Percentiles rank a stretch among this genome's conserved stretches.
These are phyloP conservation scores for Kandelia obovata DNA, from an alignment of 345 rosid genomes.

Conservation along the genomic window DNA sequence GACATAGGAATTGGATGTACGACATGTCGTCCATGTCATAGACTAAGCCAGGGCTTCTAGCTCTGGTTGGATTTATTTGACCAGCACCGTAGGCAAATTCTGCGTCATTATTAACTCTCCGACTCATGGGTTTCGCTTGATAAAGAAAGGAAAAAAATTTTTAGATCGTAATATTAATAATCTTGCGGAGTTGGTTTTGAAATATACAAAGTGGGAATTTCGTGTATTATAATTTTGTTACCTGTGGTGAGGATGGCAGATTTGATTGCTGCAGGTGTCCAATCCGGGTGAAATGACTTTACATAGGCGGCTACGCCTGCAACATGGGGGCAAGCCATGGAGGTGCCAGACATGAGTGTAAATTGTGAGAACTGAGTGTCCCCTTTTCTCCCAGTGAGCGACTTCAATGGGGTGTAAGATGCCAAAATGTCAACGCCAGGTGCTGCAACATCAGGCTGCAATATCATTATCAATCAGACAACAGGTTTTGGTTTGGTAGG, in stretches of 20 bases:
- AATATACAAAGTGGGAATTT: background rate
- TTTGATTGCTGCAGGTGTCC: conserved; percentile 80
- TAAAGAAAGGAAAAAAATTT: background rate
- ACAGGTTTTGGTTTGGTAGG: background rate
- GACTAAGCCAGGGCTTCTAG: conserved; percentile 65
- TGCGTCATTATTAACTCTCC: conserved; percentile 45
- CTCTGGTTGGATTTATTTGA: conserved; percentile 62
- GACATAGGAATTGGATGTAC: conserved; percentile 79
- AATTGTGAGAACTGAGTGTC: conserved; percentile 74
- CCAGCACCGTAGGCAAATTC: conserved; percentile 87
- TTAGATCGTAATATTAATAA: background rate
- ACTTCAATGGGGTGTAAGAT: conserved; percentile 65
- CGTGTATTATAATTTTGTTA: conserved; percentile 14
- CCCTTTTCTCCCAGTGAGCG: conserved; percentile 76
- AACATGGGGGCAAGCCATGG: conserved; percentile 90
- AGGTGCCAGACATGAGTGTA: conserved; percentile 80
- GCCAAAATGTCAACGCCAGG: conserved; percentile 86
- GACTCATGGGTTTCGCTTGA: conserved; percentile 68
- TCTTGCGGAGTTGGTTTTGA: background rate
- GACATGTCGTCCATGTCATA: conserved; percentile 68
- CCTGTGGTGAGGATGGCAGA: conserved; percentile 92
- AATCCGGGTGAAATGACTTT: conserved; percentile 81
- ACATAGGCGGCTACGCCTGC: conserved; percentile 86
- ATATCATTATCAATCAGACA: background rate
- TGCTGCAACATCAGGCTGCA: conserved; percentile 87